These are phyloP conservation scores for Fraxinus floribunda DNA, from an alignment of 305 asterid species.

Conservation along the genomic window DNA sequence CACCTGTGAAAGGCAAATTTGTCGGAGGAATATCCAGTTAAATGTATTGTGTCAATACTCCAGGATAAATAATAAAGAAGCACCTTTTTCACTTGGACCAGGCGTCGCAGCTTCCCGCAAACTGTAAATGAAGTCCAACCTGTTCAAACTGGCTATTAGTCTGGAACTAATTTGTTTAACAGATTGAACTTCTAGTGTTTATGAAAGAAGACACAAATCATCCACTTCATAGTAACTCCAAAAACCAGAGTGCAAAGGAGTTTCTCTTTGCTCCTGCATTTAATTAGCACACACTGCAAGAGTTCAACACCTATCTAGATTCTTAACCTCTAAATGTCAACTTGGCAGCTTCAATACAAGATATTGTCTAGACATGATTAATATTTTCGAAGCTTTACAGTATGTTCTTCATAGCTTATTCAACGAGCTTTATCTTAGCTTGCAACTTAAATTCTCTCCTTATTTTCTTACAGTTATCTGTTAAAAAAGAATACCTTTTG, in stretches of 20 bases:
- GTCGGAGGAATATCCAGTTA: conserved; percentile 21
- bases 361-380: neutral
- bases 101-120: conserved; percentile 93
- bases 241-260: conserved; percentile 6
- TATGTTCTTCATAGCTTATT: neutral
- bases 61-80: conserved; percentile 15
- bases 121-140: conserved; percentile 99
- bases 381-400: neutral
- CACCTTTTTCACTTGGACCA: conserved; percentile 89
- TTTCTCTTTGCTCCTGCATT: conserved; percentile 5
- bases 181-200: neutral
- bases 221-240: neutral
- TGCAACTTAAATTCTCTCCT: neutral
- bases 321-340: neutral
- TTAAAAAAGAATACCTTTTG: conserved; percentile 60
- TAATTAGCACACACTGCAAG: conserved; percentile 9
- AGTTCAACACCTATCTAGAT: neutral
- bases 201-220: neutral
- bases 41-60: neutral
- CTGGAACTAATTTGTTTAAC: neutral
- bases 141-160: conserved; percentile 41
- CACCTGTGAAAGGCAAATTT: conserved; percentile 50
- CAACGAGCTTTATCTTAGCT: neutral
- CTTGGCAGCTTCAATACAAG: conserved; percentile 4
- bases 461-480: neutral